Evolutionary conservation across 768 basidiomycete genomes (phyloP), one percentile per base, ranked within the genome.

Genomic region (Suillus luteus): DNA sequence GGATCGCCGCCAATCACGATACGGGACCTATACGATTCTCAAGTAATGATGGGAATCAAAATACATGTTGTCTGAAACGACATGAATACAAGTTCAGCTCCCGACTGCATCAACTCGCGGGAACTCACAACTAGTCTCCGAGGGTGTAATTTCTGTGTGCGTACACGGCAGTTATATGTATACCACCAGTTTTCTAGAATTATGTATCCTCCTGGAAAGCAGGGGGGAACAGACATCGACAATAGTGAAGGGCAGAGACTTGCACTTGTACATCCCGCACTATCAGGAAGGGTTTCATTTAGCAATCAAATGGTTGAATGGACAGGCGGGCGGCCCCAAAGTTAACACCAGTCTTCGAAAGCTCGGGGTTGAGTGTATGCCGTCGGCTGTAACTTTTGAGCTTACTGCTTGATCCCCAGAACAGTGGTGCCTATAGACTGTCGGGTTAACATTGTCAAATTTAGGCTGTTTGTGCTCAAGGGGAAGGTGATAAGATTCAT

Each of bases 161-260:
- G 76, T 3, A 69, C 72, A 43, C 66, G 54, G 58, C 75, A 77
- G 22, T 73, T 65, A 60, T 73, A 76, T 15, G 74, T 75, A 66
- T 75, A 73, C 74, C 71, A 75, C 55, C 73, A 77, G 35, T 77
- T 68, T 55, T 74, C 69, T 2, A 37, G 51, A 40, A 55, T 69
- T 61, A 55, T n/a, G 17, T 33, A 10, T 37, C 61, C 62, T 19
- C 41, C 64, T 66, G n/a, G 35, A 15, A 22, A 19, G 9, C 17
- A 33, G 19, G 12, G 37, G 52, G 24, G 46, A 59, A 9, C 31
- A 22, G 24, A 22, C 55, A 14, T 19, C 0, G 59, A 19, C 52
- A 59, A 5, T 19, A 31, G 31, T 38, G 54, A 46, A 55, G 11
- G 51, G 7, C 33, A 51, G 24, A 44, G 11, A 43, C 69, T 35